Percentiles rank a stretch among this genome's conserved stretches.
phyloP scores from a whole-genome alignment of 129 eudicot genomes.

The Lactuca sativa region DNA sequence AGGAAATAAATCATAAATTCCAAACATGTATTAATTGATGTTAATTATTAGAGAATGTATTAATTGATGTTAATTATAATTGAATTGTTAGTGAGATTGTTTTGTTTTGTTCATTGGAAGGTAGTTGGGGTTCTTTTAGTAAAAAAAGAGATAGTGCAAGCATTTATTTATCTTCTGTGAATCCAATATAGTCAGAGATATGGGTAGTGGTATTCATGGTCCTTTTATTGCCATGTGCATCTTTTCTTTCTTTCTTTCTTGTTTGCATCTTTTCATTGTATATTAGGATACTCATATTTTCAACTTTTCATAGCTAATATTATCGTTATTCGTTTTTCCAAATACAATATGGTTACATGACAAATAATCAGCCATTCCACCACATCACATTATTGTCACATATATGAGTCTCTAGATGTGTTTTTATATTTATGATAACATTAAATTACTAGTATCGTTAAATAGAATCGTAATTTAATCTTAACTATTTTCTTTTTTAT shows the following conservation, averaged over 20 bases:
- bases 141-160: conserved; percentile 35
- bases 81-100: conserved; percentile 15
- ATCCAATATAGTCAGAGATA: conserved; percentile 40
- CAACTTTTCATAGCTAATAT: neutral
- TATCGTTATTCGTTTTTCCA: neutral
- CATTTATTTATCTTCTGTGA: conserved; percentile 38
- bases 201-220: conserved; percentile 40
- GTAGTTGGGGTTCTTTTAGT: conserved; percentile 31
- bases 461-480: no score
- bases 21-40: neutral
- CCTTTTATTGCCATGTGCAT: conserved; percentile 41
- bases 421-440: neutral
- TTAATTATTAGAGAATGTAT: neutral
- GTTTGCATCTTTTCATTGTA: conserved; percentile 3
- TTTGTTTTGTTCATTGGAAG: conserved; percentile 31
- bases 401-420: neutral
- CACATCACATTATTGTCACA: neutral
- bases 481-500: no score
- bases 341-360: neutral
- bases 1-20: conserved; percentile 7
- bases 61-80: neutral
- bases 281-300: neutral
- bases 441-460: neutral
- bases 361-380: neutral
- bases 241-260: conserved; percentile 16